Percentiles rank a stretch among this genome's conserved stretches.
Evolutionary conservation across 148 eudicot species (phyloP).

Genomic region (Fallopia convolvulus): DNA sequence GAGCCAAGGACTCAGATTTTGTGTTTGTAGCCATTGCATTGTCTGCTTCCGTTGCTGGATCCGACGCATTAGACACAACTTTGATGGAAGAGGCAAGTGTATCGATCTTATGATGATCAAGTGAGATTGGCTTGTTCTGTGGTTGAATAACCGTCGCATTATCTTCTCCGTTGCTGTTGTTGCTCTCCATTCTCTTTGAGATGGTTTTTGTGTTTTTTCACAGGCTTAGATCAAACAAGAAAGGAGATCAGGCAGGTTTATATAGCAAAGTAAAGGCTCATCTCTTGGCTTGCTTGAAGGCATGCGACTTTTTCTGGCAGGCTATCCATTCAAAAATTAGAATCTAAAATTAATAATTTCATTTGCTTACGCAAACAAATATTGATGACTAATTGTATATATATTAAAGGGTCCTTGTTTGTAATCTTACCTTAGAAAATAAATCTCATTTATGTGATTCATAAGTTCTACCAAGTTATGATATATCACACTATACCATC

Average conservation of each 20-base stretch:
- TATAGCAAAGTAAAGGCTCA: neutral
- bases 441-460: neutral
- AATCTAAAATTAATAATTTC: neutral
- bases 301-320: neutral
- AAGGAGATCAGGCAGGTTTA: neutral
- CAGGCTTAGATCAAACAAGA: neutral
- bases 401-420: neutral
- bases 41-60: too few relatives aligned
- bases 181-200: too few relatives aligned
- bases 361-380: neutral
- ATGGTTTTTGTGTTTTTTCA: too few relatives aligned
- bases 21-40: too few relatives aligned
- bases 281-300: neutral
- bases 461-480: neutral
- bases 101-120: too few relatives aligned
- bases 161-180: too few relatives aligned
- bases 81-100: too few relatives aligned
- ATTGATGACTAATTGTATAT: neutral
- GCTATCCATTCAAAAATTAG: neutral
- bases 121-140: too few relatives aligned
- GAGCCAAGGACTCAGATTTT: too few relatives aligned
- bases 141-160: too few relatives aligned
- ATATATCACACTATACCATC: neutral
- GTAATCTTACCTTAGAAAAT: neutral
- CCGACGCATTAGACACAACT: too few relatives aligned